These are phyloP conservation scores for Puccinia brachypodii DNA, from an alignment of 1,284 basidiomycete species.

Conservation along the genomic window DNA sequence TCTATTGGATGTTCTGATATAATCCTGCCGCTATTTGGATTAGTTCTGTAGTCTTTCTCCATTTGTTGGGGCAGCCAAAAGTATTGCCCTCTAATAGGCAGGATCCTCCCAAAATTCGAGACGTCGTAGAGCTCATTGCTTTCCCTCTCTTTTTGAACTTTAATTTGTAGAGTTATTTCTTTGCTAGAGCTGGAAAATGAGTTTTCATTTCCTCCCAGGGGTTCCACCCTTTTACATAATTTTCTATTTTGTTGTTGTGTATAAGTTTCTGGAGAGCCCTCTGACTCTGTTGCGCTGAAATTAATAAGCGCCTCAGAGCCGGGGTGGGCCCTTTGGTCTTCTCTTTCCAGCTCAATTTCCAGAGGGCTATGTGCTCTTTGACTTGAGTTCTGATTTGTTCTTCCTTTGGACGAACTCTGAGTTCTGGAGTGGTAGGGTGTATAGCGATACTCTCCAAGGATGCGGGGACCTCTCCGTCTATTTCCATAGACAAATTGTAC, in stretches of 20 bases:
- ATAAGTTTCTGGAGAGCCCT: no score
- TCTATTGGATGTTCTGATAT: background rate
- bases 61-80: background rate
- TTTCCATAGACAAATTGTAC: background rate
- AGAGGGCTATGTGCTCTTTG: background rate
- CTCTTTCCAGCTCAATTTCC: background rate
- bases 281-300: background rate
- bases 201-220: no score
- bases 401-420: background rate
- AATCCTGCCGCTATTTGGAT: background rate
- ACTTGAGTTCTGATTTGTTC: background rate
- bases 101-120: no score
- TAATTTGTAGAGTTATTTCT: background rate
- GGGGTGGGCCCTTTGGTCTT: background rate
- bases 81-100: no score
- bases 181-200: no score
- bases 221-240: no score
- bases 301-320: background rate
- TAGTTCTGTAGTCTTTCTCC: background rate
- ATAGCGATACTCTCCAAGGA: background rate
- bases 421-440: background rate
- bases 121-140: background rate
- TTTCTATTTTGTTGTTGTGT: no score
- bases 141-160: background rate
- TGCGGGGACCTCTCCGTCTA: background rate